Evolutionary conservation across 495 filamentous ascomycete genomes (phyloP).

Genomic region (Hypoxylon crocopeplum): DNA sequence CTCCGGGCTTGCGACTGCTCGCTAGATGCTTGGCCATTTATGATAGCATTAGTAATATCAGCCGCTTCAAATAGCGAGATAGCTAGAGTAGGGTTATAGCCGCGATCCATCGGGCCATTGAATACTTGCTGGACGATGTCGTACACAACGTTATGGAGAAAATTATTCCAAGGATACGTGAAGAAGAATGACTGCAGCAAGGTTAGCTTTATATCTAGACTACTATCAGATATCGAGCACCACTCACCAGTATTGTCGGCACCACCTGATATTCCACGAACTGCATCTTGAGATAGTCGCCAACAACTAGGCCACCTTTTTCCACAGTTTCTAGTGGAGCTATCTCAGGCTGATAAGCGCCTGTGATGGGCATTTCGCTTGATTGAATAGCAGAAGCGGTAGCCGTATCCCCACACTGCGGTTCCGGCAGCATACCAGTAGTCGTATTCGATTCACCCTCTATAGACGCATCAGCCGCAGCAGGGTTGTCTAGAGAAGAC

Average conservation of each 20-base stretch:
- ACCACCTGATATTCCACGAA: constrained; percentile 95
- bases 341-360: constrained; percentile 26
- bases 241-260: constrained; percentile 88
- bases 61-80: constrained; percentile 91
- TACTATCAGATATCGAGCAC: not conserved
- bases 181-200: constrained; percentile 78
- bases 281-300: constrained; percentile 94
- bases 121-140: constrained; percentile 99
- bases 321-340: not conserved
- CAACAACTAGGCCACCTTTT: constrained; percentile 78
- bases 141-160: constrained; percentile 99
- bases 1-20: constrained; percentile 80
- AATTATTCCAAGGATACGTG: constrained; percentile 99
- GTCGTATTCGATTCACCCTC: not conserved
- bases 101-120: constrained; percentile 96
- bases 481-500: not conserved
- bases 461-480: not conserved
- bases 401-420: not conserved
- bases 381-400: not conserved
- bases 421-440: not conserved
- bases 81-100: constrained; percentile 90
- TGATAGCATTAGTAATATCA: constrained; percentile 87
- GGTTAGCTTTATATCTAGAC: constrained; percentile 19
- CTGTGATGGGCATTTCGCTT: not conserved
- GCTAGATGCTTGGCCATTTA: constrained; percentile 85